Conservation (phyloP, 2,329 filamentous ascomycete species). For the Cladophialophora yegresii region DNA sequence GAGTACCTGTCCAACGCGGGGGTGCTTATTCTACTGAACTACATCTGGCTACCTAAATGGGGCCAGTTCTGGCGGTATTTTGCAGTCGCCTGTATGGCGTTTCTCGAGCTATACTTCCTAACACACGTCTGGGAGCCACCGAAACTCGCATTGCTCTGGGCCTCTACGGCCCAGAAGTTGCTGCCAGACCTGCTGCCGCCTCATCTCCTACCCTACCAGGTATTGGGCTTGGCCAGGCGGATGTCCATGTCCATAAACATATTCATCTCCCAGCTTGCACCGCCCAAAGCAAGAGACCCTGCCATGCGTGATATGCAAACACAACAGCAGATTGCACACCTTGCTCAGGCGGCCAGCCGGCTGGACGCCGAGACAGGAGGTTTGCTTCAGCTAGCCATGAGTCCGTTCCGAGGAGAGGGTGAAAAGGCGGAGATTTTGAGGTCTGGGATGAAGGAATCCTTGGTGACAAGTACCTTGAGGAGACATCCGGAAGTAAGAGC, state of each 20-base stretch:
- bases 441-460: slow-evolving; percentile 76
- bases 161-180: slow-evolving; percentile 31
- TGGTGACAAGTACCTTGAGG: slow-evolving; percentile 82
- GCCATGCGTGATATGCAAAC: slow-evolving; percentile 49
- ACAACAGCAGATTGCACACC: slow-evolving; percentile 65
- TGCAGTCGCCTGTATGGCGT: slow-evolving; percentile 56
- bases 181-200: slow-evolving; percentile 49
- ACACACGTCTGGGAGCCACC: slow-evolving; percentile 47
- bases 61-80: slow-evolving; percentile 53
- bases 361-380: slow-evolving; percentile 70
- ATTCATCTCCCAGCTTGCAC: slow-evolving; percentile 77
- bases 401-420: slow-evolving; percentile 75
- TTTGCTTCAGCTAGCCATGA: slow-evolving; percentile 74
- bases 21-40: slow-evolving; percentile 37
- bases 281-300: slow-evolving; percentile 47
- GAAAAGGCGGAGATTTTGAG: slow-evolving; percentile 65
- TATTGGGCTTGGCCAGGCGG: slow-evolving; percentile 73
- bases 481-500: slow-evolving; percentile 79
- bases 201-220: slow-evolving; percentile 74
- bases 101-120: slow-evolving; percentile 60
- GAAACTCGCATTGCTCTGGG: slow-evolving; percentile 18
- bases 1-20: slow-evolving; percentile 46
- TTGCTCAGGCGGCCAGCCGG: slow-evolving; percentile 62
- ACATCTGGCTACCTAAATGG: slow-evolving; percentile 35
- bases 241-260: slow-evolving; percentile 77